These are phyloP conservation scores for Paulownia fortunei DNA, from an alignment of 257 asterid species.

Conservation along the genomic window DNA sequence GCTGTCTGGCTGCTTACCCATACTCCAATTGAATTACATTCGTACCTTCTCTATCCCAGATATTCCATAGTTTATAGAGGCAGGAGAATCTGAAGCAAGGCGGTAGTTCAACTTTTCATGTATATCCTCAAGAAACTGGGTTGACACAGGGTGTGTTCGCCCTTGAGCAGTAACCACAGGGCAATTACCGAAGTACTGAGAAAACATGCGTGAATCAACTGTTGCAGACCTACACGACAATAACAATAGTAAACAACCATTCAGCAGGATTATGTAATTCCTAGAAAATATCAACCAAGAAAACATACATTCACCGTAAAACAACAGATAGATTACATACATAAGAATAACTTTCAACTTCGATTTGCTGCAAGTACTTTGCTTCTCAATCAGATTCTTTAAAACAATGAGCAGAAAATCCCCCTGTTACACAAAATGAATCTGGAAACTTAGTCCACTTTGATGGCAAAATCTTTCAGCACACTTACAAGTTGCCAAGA, in stretches of 20 bases:
- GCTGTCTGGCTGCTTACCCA: neutral
- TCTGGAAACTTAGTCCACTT: conserved; percentile 33
- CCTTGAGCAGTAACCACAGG: conserved; percentile 97
- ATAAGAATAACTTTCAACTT: conserved; percentile 91
- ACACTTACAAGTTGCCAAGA: conserved; percentile 17
- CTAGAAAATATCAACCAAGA: conserved; percentile 25
- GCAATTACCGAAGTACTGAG: conserved; percentile 86
- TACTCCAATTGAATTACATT: conserved; percentile 13
- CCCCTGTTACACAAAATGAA: conserved; percentile 73
- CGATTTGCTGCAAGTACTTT: conserved; percentile 51
- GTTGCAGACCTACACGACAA: conserved; percentile 89
- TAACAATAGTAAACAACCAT: conserved; percentile 33
- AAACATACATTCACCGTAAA: conserved; percentile 26
- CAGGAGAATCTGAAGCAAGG: conserved; percentile 90
- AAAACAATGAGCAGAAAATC: conserved; percentile 93
- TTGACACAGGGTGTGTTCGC: conserved; percentile 91
- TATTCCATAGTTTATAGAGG: conserved; percentile 64
- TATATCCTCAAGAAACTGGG: conserved; percentile 87
- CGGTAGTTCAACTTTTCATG: conserved; percentile 79
- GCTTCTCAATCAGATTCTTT: conserved; percentile 90
- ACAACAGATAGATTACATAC: conserved; percentile 52
- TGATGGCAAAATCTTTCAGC: conserved; percentile 30
- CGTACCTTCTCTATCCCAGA: conserved; percentile 68
- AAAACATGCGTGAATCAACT: conserved; percentile 89
- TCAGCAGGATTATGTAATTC: conserved; percentile 28